Percentiles rank a stretch among this genome's conserved stretches.
Evolutionary conservation across 192 early-diverging fungal genomes (phyloP).

Genomic region (Coemansia sp.): DNA sequence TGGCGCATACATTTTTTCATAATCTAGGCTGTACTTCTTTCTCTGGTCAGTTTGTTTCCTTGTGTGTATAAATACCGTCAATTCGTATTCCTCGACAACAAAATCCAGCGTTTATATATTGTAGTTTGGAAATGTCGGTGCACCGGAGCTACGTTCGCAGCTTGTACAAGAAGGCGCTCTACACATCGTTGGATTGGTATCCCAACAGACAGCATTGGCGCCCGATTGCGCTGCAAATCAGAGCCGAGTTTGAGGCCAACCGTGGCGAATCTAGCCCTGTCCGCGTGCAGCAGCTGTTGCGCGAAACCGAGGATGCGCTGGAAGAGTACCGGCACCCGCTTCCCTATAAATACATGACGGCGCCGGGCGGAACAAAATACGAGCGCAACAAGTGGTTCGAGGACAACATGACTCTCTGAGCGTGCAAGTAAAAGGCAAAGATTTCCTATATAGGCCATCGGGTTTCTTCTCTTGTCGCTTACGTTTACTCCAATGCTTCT

Average conservation of each 20-base stretch:
- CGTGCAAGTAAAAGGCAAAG: no score
- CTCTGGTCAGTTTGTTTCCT: no score
- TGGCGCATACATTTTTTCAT: no score
- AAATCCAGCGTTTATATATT: no score
- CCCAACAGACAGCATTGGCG: conserved; percentile 75
- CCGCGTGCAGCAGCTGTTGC: conserved; percentile 63
- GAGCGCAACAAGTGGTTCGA: conserved; percentile 54
- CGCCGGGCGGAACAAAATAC: conserved; percentile 51
- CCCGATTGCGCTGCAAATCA: conserved; percentile 77
- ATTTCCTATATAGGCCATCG: no score
- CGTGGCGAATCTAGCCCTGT: conserved; percentile 67
- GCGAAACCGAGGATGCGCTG: conserved; percentile 70
- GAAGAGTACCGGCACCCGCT: conserved; percentile 71
- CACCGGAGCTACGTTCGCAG: conserved; percentile 73
- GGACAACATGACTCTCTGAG: conserved; percentile 38
- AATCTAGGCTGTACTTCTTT: no score
- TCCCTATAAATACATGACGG: conserved; percentile 69
- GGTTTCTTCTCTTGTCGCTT: no score
- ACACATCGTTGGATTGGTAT: conserved; percentile 84
- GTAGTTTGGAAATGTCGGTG: conserved; percentile 46
- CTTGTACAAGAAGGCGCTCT: conserved; percentile 81
- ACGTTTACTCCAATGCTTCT: no score
- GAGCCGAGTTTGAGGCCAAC: conserved; percentile 81
- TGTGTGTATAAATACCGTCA: no score
- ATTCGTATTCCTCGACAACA: no score